Conservation (phyloP, 2,329 filamentous ascomycete species). For the Colletotrichum cereale region DNA sequence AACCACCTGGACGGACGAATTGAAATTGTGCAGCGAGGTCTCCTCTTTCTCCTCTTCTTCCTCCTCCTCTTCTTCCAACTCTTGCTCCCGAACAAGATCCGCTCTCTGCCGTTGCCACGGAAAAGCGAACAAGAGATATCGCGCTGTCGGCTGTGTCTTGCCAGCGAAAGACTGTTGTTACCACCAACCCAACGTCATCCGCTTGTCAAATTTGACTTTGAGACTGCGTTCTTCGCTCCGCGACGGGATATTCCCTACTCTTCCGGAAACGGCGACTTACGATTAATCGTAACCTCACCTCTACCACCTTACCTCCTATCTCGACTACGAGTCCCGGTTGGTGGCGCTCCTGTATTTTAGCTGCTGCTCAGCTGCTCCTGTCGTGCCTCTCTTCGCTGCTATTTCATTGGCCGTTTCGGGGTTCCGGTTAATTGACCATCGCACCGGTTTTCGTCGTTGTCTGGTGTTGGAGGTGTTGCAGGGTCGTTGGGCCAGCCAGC, state of each 20-base stretch:
- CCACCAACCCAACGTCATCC: slow-evolving; percentile 11
- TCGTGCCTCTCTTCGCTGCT: slow-evolving; percentile 28
- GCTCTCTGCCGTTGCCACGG: background rate
- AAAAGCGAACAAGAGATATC: slow-evolving; percentile 3
- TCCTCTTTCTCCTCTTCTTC: slow-evolving; percentile 22
- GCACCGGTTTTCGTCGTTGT: background rate
- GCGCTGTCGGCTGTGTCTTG: background rate
- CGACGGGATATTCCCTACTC: slow-evolving; percentile 34
- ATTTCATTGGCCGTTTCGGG: slow-evolving; percentile 25
- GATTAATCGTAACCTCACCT: slow-evolving; percentile 4
- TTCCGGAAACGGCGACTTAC: slow-evolving; percentile 25
- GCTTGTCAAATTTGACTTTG: slow-evolving; percentile 19
- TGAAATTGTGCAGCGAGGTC: slow-evolving; percentile 18
- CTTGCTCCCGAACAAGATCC: background rate
- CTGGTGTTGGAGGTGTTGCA: slow-evolving; percentile 13
- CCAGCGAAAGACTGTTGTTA: slow-evolving; percentile 5
- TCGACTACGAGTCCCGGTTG: slow-evolving; percentile 16
- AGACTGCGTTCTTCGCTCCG: slow-evolving; percentile 9
- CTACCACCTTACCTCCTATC: background rate
- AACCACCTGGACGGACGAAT: slow-evolving; percentile 20
- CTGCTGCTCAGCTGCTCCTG: slow-evolving; percentile 20
- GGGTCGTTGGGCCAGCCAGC: slow-evolving; percentile 15
- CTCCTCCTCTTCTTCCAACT: slow-evolving; percentile 10
- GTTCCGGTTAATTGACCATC: slow-evolving; percentile 28
- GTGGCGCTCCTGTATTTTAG: slow-evolving; percentile 18